Base-by-base conservation (phyloP, 176 grass and related monocot genomes). In the Echinochloa phyllopogon region DNA sequence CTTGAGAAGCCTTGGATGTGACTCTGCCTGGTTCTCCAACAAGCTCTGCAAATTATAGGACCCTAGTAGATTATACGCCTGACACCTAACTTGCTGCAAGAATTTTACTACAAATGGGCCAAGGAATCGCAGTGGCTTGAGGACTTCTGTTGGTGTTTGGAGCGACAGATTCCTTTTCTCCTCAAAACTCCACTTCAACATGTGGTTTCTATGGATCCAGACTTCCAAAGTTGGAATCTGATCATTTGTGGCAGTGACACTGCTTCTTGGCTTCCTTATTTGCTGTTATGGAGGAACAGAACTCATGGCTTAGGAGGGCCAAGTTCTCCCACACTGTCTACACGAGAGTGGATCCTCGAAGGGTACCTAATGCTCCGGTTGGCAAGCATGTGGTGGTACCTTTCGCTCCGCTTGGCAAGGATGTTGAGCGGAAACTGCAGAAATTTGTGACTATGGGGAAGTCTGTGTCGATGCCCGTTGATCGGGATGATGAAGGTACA, bases 301-400 rank as follows among this genome's bases (percentile, higher is more conserved):
- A 43, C 67, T 90, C 90, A 18, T 92, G 88, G 93, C 25, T 95
- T 70, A 76, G 86, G 83, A 85, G 92, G 80, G 62, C 86, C 7
- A 92, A 89, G 61, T 92, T 90, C 73, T 88, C 93, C 0, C 88
- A 91, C 38, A 75, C 86, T 10, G 45, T 86, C 61, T 90, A 78
- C 83, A 76, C 58, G 2, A 86, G 92, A 68, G 53, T 83, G 69
- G 66, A 60, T 71, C 25, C 47, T 25, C 45, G 20, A 38, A 48
- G 65, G 23, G 14, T 75, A 38, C 64, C 60, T 45, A 37, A 62
- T 43, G 59, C 66, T 47, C 70, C 76, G 8, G 80, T 85, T 74
- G 42, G 50, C 57, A 85, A 50, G 50, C 84, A 90, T 63, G 37
- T 79, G 38, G 83, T 78, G 27, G 11, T 74, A 36, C 76, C 45